Evolutionary conservation across 164 flowering plant genomes (phyloP), one percentile per base, ranked within the genome.

Genomic region (Sedum album): DNA sequence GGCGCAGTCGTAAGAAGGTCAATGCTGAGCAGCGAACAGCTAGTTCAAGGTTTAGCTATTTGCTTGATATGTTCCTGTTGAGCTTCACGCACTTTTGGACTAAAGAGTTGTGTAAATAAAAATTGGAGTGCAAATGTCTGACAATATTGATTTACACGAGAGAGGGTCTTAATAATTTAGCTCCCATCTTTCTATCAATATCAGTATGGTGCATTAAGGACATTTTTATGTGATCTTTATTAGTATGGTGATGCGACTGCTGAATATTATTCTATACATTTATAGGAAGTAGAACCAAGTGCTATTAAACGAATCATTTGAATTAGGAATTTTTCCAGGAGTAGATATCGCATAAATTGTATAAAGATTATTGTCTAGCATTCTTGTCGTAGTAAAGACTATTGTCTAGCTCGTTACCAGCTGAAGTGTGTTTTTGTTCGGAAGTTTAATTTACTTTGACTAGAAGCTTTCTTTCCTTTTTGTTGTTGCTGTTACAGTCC

Each of bases 1-100:
- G 95, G 21, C 89, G 90, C 72, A 87, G 85, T 78, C 62, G 62
- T 17, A 81, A 95, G 73, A 85, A 84, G 76, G 90, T 71, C 70
- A 82, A 91, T 75, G 83, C 86, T 60, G 97, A 90, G 71, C 93
- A 84, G 79, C 82, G 97, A 76, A 91, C 97, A 68, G 95, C 97
- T 74, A 90, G 96, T 87, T 91, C 99, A 74, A 94, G 99, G 99
- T 94, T 72, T 68, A 20, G 11, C 31, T 26, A 28, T 57, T 20
- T 28, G 62, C 33, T 20, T 57, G 18, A 13, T 6, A 21, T 51
- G 21, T 0, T n/a, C 57, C 57, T 51, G 18, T 11, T 28, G 3
- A 57, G 62, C 33, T 57, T 57, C 2, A 26, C 33, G 5, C 5
- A 30, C 13, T 26, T 57, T 26, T 13, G 20, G 62, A 7, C 62